phyloP scores from a whole-genome alignment of 371 early-diverging fungal genomes.

The Phascolomyces articulosus region DNA sequence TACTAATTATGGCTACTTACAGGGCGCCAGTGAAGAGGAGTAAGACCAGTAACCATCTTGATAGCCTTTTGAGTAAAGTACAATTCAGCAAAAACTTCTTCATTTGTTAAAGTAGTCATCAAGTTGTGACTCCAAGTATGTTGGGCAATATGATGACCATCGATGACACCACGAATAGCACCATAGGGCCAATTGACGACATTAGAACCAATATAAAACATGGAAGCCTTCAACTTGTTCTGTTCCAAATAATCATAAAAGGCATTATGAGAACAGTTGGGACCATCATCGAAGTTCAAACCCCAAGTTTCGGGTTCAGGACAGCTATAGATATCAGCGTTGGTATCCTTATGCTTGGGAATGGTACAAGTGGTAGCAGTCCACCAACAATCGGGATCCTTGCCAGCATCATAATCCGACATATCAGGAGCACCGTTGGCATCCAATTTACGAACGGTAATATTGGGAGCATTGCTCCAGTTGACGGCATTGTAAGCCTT shows the following conservation, averaged over 20 bases:
- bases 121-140: conserved; percentile 77
- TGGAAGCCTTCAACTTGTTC: conserved; percentile 55
- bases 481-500: conserved; percentile 29
- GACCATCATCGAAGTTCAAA: conserved; percentile 70
- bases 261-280: conserved; percentile 57
- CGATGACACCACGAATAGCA: conserved; percentile 53
- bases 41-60: conserved; percentile 57
- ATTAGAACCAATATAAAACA: conserved; percentile 75
- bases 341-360: conserved; percentile 40
- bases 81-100: conserved; percentile 73
- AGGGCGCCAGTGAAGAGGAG: conserved; percentile 54
- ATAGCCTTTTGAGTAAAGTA: conserved; percentile 71
- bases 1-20: conserved; percentile 25
- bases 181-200: conserved; percentile 60
- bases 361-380: conserved; percentile 45
- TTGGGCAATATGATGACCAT: conserved; percentile 72
- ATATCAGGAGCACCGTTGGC: conserved; percentile 22
- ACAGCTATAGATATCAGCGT: conserved; percentile 53
- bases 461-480: conserved; percentile 33
- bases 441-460: conserved; percentile 17
- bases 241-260: conserved; percentile 50
- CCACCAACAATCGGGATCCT: conserved; percentile 64
- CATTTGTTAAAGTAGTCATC: conserved; percentile 69
- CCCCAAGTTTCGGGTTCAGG: conserved; percentile 65
- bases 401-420: conserved; percentile 26